phyloP scores from a whole-genome alignment of 1,284 basidiomycete species.

The Puccinia hordei region DNA sequence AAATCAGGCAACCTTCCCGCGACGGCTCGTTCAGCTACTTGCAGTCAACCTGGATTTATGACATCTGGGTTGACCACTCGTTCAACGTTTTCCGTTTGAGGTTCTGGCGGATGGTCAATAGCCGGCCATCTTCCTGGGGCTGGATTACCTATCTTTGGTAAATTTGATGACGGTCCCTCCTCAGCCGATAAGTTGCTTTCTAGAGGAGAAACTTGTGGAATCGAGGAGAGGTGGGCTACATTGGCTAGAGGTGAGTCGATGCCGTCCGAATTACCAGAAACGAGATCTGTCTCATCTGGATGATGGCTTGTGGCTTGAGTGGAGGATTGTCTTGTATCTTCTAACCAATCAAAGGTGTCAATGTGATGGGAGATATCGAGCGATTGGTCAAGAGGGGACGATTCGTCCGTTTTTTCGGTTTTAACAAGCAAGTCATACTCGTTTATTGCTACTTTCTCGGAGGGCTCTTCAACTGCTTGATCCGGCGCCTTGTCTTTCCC shows the following conservation, averaged over 20 bases:
- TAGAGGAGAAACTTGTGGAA: background rate
- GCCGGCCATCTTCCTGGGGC: background rate
- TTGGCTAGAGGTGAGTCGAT: background rate
- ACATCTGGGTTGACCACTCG: too few species aligned
- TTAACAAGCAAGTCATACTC: background rate
- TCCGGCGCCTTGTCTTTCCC: constrained; percentile 21
- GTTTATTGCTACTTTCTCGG: background rate
- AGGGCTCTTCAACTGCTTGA: background rate
- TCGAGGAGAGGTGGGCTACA: background rate
- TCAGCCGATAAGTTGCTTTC: background rate
- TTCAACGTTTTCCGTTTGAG: background rate
- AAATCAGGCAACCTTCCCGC: constrained; percentile 7
- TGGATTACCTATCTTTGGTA: background rate
- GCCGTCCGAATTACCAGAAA: background rate
- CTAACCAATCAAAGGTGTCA: constrained; percentile 24
- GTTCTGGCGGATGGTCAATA: background rate
- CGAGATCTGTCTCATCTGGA: background rate
- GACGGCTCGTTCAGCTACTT: constrained; percentile 6
- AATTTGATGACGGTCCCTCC: background rate
- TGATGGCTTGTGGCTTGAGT: background rate
- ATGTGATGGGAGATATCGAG: constrained; percentile 11
- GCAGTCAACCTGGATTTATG: background rate
- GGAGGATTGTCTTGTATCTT: background rate
- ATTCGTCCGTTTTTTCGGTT: background rate
- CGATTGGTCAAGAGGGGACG: constrained; percentile 15